A percentile compares a stretch with the other conserved stretches of the same genome.
Evolutionary conservation across 306 rosid genomes (phyloP).

Genomic region (Amphicarpaea edgeworthii): DNA sequence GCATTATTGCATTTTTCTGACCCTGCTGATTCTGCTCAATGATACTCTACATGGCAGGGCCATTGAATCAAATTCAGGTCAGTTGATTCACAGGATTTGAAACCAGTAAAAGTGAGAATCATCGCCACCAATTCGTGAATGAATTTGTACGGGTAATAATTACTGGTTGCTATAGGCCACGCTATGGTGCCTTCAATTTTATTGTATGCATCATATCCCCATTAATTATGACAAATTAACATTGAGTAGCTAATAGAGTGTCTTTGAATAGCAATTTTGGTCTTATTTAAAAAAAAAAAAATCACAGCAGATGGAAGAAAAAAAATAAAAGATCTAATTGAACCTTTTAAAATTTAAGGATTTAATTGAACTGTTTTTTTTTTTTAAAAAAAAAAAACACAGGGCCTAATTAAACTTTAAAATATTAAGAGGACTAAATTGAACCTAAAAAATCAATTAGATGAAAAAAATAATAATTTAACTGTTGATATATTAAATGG

Average conservation of each 20-base stretch:
- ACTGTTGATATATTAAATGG: no score
- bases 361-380: no score
- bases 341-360: no score
- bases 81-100: neutral
- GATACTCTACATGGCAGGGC: neutral
- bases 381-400: no score
- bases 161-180: neutral
- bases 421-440: no score
- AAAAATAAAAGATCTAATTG: no score
- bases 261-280: no score
- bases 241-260: neutral
- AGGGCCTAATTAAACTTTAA: no score
- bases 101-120: neutral
- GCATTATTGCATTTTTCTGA: constrained; percentile 11
- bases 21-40: neutral
- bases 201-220: neutral
- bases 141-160: neutral
- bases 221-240: neutral
- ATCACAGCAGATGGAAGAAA: no score
- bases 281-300: no score
- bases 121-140: constrained; percentile 5
- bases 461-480: no score
- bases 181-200: neutral
- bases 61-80: neutral
- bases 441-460: no score